Evolutionary conservation across 192 early-diverging fungal genomes (phyloP).

Genomic region (Podila verticillata): DNA sequence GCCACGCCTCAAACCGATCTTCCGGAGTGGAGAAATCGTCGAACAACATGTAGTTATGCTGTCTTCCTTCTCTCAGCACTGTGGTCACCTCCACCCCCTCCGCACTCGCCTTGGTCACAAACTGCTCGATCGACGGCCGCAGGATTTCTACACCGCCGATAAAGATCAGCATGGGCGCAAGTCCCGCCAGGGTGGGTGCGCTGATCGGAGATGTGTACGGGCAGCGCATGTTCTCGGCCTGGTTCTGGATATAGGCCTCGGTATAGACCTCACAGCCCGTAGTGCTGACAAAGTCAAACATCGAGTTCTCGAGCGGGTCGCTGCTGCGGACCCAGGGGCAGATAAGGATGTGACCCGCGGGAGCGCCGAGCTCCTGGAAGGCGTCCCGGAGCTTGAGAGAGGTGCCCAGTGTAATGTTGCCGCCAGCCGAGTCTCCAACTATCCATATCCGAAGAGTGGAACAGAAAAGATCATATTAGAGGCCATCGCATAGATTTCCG

Average conservation of each 20-base stretch:
- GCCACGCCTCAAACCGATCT: conserved; percentile 9
- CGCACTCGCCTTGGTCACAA: conserved; percentile 17
- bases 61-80: conserved; percentile 12
- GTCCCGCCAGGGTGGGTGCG: conserved; percentile 5
- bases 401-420: conserved; percentile 21
- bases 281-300: conserved; percentile 27
- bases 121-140: conserved; percentile 25
- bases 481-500: not conserved
- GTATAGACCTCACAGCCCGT: conserved; percentile 17
- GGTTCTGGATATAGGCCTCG: conserved; percentile 21
- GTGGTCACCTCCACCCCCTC: conserved; percentile 20
- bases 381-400: conserved; percentile 22
- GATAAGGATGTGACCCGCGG: conserved; percentile 19
- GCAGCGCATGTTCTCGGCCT: not conserved
- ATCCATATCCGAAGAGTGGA: not conserved
- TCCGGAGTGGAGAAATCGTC: conserved; percentile 18
- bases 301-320: conserved; percentile 11
- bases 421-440: conserved; percentile 42
- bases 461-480: not conserved
- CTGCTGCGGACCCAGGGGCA: conserved; percentile 27
- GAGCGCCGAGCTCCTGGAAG: conserved; percentile 5
- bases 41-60: conserved; percentile 30
- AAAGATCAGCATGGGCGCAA: conserved; percentile 20
- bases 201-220: conserved; percentile 17
- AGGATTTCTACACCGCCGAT: conserved; percentile 35